These are phyloP conservation scores for Basidiobolus meristosporus DNA, from an alignment of 371 early-diverging fungal genomes.

Conservation along the genomic window DNA sequence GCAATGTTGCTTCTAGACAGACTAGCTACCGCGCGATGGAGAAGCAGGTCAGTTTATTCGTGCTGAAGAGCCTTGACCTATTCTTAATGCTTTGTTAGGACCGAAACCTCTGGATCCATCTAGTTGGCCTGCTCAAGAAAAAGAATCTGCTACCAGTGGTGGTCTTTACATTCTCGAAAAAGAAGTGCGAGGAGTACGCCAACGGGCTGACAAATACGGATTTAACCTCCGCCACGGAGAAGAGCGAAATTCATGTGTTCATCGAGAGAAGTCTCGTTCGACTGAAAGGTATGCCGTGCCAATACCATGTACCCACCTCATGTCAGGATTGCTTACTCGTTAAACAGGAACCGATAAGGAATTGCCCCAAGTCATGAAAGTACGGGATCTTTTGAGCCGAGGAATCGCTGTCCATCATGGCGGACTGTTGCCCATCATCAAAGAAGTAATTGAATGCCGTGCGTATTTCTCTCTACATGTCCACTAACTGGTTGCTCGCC, in stretches of 20 bases:
- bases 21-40: neutral
- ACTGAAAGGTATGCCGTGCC: constrained; percentile 30
- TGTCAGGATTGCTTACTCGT: neutral
- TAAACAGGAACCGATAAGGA: constrained; percentile 34
- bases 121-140: constrained; percentile 57
- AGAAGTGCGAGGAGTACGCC: constrained; percentile 92
- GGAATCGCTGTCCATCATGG: constrained; percentile 98
- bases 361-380: constrained; percentile 81
- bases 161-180: constrained; percentile 92
- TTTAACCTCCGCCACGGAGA: constrained; percentile 55
- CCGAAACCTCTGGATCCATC: constrained; percentile 56
- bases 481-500: neutral
- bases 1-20: constrained; percentile 1
- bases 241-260: constrained; percentile 75
- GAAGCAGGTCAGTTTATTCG: constrained; percentile 3
- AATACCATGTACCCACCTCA: neutral
- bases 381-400: constrained; percentile 64
- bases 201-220: constrained; percentile 52
- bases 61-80: neutral
- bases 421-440: constrained; percentile 94
- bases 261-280: constrained; percentile 59
- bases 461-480: neutral
- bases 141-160: constrained; percentile 79
- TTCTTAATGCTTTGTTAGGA: constrained; percentile 19
- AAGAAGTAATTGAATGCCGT: constrained; percentile 41